Evolutionary conservation across 805 yeast species (phyloP).

Genomic region (Wickerhamomyces queroliae): DNA sequence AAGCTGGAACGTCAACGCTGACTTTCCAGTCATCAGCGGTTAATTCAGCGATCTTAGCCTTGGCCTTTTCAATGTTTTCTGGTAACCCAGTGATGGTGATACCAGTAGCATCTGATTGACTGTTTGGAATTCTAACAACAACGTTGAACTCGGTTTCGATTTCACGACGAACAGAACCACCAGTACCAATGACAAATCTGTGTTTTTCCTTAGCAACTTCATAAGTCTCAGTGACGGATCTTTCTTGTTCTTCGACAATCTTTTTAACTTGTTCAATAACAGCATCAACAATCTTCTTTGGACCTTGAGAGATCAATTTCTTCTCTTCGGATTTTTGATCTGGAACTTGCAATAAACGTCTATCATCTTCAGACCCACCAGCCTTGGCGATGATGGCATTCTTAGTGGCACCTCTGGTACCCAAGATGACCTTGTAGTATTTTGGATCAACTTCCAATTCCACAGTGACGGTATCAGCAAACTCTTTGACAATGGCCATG

Average conservation of each 20-base stretch:
- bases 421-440: constrained; percentile 71
- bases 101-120: constrained; percentile 38
- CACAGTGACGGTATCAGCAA: constrained; percentile 54
- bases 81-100: constrained; percentile 62
- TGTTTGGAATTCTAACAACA: constrained; percentile 60
- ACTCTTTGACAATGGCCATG: constrained; percentile 54
- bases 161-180: constrained; percentile 67
- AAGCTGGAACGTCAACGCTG: constrained; percentile 51
- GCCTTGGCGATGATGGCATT: constrained; percentile 72
- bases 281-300: constrained; percentile 63
- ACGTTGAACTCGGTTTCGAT: constrained; percentile 69
- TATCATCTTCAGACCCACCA: constrained; percentile 57
- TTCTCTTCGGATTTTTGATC: constrained; percentile 51
- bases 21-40: constrained; percentile 52
- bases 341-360: constrained; percentile 65
- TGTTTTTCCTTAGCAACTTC: constrained; percentile 70
- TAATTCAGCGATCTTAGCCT: constrained; percentile 51
- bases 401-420: constrained; percentile 69
- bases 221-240: constrained; percentile 42
- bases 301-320: constrained; percentile 66
- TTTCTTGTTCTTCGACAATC: constrained; percentile 61
- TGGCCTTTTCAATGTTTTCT: constrained; percentile 58
- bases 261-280: constrained; percentile 56
- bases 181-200: constrained; percentile 73
- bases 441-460: constrained; percentile 65